A percentile compares a stretch with the other conserved stretches of the same genome.
Evolutionary conservation across 306 rosid species (phyloP).

Genomic region (Malus fusca): DNA sequence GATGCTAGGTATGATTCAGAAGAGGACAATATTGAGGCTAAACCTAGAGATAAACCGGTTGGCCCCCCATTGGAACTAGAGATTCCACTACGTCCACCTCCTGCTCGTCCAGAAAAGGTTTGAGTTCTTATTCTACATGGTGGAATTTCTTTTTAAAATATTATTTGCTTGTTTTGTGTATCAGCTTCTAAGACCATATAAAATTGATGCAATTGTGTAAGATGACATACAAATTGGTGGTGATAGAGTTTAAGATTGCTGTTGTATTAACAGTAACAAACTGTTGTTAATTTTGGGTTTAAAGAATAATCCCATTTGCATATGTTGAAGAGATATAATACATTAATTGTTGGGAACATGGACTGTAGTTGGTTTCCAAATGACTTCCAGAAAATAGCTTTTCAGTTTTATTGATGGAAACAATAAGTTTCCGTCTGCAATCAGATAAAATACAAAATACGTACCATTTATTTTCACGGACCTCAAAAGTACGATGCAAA

Average conservation of each 20-base stretch:
- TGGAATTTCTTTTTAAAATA: neutral
- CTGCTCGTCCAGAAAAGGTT: constrained; percentile 78
- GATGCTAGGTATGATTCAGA: constrained; percentile 67
- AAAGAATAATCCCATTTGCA: neutral
- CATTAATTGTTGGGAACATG: neutral
- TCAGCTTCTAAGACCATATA: neutral
- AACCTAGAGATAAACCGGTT: constrained; percentile 72
- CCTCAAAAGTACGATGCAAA: neutral
- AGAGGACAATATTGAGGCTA: constrained; percentile 72
- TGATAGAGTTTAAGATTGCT: neutral
- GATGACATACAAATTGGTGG: neutral
- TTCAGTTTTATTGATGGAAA: neutral
- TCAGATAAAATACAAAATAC: neutral
- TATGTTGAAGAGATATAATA: neutral
- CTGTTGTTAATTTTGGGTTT: neutral
- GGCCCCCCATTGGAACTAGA: constrained; percentile 93
- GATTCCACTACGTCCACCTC: constrained; percentile 75
- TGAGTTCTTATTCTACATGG: constrained; percentile 1
- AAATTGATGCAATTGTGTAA: constrained; percentile 3
- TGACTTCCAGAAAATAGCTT: neutral
- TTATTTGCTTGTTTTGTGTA: neutral
- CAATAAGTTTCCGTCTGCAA: neutral
- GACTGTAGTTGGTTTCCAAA: neutral
- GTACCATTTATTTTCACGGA: neutral
- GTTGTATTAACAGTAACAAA: neutral